Evolutionary conservation across 768 basidiomycete genomes (phyloP), one percentile per base, ranked within the genome.

Genomic region (Lactarius trivialis): DNA sequence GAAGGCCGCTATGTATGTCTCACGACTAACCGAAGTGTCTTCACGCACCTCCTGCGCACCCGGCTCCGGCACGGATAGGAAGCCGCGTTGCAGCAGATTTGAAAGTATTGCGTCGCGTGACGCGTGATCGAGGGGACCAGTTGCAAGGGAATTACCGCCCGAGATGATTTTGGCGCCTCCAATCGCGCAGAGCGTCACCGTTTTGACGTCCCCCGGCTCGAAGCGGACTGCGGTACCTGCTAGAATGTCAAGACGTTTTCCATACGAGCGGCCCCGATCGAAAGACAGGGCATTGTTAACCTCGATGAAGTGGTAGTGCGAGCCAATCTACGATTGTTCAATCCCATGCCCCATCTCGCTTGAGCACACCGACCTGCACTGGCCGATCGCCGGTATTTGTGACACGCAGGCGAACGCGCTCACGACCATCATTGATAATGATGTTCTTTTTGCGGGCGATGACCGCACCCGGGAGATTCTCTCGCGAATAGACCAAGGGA

Each of bases 211-310:
- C 2, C 94, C 93, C 0, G 97, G 96, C 71, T 99, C 97, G 72
- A 99, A 98, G 34, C 97, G 85, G 6, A 97, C 91, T 7, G 97
- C 95, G 0, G 94, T 98, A 7, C 97, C 96, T 0, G 97, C 86
- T 0, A 96, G 77, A 57, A 98, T 97, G 72, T 99, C 93, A 7
- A 99, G 84, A 14, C 90, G 84, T 69, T 85, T 93, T 7, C 89
- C 89, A 65, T 94, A 89, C 0, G 94, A 84, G 61, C 83, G 79
- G 5, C 73, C 75, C 30, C 97, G 86, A 74, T 98, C 94, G 68
- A 98, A 98, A 14, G 78, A 77, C 9, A 98, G 81, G 0, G 80
- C 76, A 4, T 82, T 73, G 75, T 98, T 99, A 2, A 90, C 89
- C 76, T 98, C 96, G 65, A 89, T 80, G 74, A 99, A 97, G 64